Base-by-base conservation (phyloP, 108 stramenopile genomes). In the Cyclotella sp. region DNA sequence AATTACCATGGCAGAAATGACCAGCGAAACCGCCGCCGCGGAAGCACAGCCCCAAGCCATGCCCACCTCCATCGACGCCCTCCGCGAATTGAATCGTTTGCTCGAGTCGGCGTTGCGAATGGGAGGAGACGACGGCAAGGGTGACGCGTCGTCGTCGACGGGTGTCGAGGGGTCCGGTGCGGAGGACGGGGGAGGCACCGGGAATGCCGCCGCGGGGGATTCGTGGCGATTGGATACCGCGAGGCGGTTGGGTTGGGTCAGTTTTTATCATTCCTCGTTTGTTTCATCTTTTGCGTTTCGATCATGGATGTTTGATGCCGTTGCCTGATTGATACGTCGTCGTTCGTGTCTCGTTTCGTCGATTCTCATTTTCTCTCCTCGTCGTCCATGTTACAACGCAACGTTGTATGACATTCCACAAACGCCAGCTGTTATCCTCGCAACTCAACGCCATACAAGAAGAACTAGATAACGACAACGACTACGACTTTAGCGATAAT, bases 21-120 rank as follows among this genome's bases (percentile, higher is more conserved):
- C 55, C 19, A n/a, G 13, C 55, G 11, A 55, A 26, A 30, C 40
- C 40, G 39, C 29, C n/a, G 6, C 15, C 3, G 8, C 49, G 18
- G 34, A 39, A 42, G 34, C 30, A 58, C 57, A 16, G 3, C 9
- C 27, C 57, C 26, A 28, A 58, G 2, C 57, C 27, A 16, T 21
- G 26, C 57, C 26, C 27, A 14, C 19, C 5, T 30, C 61, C 40
- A 14, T 34, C 42, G 67, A 69, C 30, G 73, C 72, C 22, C 54
- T 80, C 11, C 72, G 67, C 30, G 79, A 80, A 43, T 44, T 80
- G 27, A 80, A 80, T 68, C 58, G 72, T 14, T 45, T 80, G 24
- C 61, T 80, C 34, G 79, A 80, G 42, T 73, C 79, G 41, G 79
- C 79, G 9, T 54, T 80, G 28, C 66, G 79, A 24, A 80, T 80